These are phyloP conservation scores for Aspergillus quadricinctus DNA, from an alignment of 2,329 filamentous ascomycete genomes.

Conservation along the genomic window DNA sequence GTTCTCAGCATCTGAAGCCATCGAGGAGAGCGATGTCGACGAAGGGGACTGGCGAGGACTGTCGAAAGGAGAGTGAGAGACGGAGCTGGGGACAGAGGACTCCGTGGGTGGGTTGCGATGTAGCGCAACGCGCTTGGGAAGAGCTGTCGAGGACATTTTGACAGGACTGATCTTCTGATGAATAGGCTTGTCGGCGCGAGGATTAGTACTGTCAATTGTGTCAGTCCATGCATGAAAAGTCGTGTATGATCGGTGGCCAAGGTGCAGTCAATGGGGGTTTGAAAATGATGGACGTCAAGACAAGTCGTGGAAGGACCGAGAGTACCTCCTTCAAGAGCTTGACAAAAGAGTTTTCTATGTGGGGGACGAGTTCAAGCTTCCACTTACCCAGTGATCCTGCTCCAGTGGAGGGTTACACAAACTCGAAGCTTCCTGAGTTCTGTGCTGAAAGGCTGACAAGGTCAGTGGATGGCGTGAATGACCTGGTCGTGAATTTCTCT, in stretches of 20 bases:
- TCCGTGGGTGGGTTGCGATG: conserved; percentile 52
- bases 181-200: neutral
- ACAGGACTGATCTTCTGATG: neutral
- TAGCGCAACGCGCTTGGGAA: conserved; percentile 45
- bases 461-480: neutral
- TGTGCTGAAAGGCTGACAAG: neutral
- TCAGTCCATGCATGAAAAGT: neutral
- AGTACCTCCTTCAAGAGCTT: neutral
- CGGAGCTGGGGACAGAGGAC: conserved; percentile 53
- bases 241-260: too few relatives aligned
- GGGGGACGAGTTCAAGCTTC: neutral
- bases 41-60: conserved; percentile 65
- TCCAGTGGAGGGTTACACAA: neutral
- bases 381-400: conserved; percentile 1
- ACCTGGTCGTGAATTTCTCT: neutral
- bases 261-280: neutral
- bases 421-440: neutral
- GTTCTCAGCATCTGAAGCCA: conserved; percentile 64
- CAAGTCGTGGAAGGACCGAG: neutral
- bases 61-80: conserved; percentile 53
- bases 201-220: neutral
- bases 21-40: conserved; percentile 85
- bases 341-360: neutral
- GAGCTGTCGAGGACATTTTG: conserved; percentile 49
- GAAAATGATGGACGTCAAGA: neutral